phyloP scores from a whole-genome alignment of 2,329 filamentous ascomycete genomes.

The Drechslerella dactyloides region DNA sequence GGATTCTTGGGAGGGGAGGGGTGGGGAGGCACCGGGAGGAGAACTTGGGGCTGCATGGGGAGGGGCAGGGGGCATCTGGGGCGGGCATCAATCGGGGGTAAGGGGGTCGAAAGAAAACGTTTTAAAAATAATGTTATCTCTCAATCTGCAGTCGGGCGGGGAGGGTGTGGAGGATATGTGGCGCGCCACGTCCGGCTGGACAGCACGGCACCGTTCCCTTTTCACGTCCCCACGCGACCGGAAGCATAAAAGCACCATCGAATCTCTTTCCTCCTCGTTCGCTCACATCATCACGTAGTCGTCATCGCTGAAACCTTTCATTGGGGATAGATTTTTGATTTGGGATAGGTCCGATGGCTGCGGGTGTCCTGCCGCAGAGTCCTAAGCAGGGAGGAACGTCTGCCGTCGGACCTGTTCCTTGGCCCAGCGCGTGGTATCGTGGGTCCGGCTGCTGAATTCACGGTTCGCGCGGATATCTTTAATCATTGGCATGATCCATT shows the following conservation, averaged over 20 bases:
- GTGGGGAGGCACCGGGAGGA: constrained; percentile 16
- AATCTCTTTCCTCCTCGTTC: constrained; percentile 18
- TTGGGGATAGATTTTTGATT: too few relatives aligned
- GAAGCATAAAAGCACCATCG: constrained; percentile 21
- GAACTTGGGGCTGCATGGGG: not conserved
- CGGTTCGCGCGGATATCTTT: constrained; percentile 89
- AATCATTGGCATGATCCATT: constrained; percentile 88
- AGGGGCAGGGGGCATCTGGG: constrained; percentile 1
- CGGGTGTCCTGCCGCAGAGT: constrained; percentile 7
- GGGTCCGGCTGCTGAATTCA: constrained; percentile 80
- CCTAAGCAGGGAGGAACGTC: constrained; percentile 57
- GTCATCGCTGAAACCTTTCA: not conserved
- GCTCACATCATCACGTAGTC: constrained; percentile 40
- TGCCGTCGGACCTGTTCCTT: constrained; percentile 97
- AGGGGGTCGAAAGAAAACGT: constrained; percentile 48
- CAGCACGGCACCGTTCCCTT: not conserved
- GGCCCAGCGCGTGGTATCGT: constrained; percentile 95
- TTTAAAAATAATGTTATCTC: constrained; percentile 52
- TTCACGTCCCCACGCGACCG: constrained; percentile 18
- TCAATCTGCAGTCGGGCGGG: constrained; percentile 35
- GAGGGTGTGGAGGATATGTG: not conserved
- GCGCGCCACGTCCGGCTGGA: not conserved
- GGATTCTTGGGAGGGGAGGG: constrained; percentile 2
- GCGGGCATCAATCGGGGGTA: constrained; percentile 3
- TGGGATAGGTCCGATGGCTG: constrained; percentile 17